Evolutionary conservation across 345 rosid genomes (phyloP).

Genomic region (Melaleuca quinquenervia): DNA sequence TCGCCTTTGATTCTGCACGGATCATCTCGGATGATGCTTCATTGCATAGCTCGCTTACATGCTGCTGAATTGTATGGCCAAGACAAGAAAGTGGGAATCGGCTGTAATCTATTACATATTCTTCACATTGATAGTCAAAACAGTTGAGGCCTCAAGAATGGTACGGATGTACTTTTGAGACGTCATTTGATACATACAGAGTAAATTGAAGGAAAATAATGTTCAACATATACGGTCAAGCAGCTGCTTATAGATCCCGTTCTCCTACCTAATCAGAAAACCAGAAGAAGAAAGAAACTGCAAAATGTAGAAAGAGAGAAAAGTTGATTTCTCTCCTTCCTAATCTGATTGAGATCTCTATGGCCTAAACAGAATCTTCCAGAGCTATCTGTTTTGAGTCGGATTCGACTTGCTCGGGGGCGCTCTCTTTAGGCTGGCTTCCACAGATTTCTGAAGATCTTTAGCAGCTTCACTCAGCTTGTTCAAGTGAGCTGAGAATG

Average conservation of each 20-base stretch:
- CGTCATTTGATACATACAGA: neutral
- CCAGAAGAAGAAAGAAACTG: neutral
- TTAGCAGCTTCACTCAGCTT: neutral
- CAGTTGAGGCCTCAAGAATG: neutral
- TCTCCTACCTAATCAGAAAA: neutral
- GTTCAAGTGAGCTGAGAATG: neutral
- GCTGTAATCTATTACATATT: neutral
- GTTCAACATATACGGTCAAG: neutral
- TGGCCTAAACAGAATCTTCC: neutral
- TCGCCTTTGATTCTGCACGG: neutral
- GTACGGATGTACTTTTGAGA: neutral
- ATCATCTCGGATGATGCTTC: neutral
- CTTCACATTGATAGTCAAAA: neutral
- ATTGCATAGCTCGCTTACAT: neutral
- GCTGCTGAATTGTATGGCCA: neutral
- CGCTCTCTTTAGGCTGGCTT: constrained; percentile 5
- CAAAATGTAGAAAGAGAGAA: neutral
- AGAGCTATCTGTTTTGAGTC: constrained; percentile 4
- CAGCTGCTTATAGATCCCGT: neutral
- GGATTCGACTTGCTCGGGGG: constrained; percentile 8
- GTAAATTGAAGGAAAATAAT: neutral
- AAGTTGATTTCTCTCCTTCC: neutral
- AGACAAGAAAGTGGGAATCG: neutral
- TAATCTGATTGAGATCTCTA: neutral
- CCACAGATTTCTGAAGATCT: neutral